phyloP scores from a whole-genome alignment of 2,329 filamentous ascomycete species.

The Sphaerulina vaccinii region DNA sequence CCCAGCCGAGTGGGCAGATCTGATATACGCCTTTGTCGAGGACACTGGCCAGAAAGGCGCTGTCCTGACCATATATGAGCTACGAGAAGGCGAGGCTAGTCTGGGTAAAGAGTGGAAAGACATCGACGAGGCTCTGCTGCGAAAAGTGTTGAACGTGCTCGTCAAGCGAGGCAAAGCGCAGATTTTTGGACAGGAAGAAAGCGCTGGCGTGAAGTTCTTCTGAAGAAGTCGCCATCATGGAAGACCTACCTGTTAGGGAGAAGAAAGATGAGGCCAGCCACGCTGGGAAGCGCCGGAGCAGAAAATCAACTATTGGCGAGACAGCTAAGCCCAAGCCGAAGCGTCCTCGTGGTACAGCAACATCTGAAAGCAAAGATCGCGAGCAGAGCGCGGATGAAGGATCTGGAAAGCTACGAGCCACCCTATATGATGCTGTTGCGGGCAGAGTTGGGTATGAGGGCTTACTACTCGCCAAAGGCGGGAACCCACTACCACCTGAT shows the following conservation, averaged over 20 bases:
- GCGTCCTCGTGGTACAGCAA: neutral
- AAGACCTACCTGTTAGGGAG: neutral
- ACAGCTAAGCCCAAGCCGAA: conserved; percentile 9
- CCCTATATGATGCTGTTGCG: conserved; percentile 71
- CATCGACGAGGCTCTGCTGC: conserved; percentile 78
- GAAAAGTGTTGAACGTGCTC: conserved; percentile 73
- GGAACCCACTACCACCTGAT: conserved; percentile 59
- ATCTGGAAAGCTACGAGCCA: conserved; percentile 35
- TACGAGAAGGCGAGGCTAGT: conserved; percentile 82
- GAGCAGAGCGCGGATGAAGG: conserved; percentile 6
- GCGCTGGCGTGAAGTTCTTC: conserved; percentile 95
- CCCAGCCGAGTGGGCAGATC: conserved; percentile 84
- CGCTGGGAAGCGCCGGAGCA: conserved; percentile 9
- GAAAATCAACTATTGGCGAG: conserved; percentile 10
- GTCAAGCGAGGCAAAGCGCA: conserved; percentile 91
- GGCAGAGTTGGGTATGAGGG: conserved; percentile 50
- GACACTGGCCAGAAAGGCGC: conserved; percentile 83
- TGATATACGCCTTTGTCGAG: conserved; percentile 77
- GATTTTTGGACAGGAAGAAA: conserved; percentile 85
- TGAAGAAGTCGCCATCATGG: conserved; percentile 47
- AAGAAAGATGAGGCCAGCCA: conserved; percentile 1
- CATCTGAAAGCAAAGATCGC: neutral
- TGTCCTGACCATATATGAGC: conserved; percentile 89
- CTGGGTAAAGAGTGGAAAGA: conserved; percentile 43
- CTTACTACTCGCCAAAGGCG: conserved; percentile 42